A percentile compares a stretch with the other conserved stretches of the same genome.
Evolutionary conservation across 768 basidiomycete genomes (phyloP).

Genomic region (Austroboletus eburneus): DNA sequence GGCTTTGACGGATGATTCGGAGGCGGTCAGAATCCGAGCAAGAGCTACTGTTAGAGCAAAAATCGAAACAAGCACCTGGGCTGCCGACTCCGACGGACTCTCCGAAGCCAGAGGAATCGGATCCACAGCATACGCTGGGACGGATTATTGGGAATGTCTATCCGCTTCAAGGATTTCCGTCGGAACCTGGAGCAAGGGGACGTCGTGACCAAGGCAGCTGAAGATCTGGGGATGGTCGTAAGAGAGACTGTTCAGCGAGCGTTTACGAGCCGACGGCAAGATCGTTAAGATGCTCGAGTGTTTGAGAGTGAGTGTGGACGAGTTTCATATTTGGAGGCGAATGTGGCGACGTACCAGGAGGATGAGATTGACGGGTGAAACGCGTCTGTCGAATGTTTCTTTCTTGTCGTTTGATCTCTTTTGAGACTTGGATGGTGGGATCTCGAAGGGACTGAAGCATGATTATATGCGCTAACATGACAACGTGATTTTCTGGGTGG

Average conservation of each 20-base stretch:
- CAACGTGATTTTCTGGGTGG: constrained; percentile 57
- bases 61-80: constrained; percentile 12
- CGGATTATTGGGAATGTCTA: constrained; percentile 70
- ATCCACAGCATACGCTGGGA: constrained; percentile 57
- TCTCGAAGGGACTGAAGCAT: constrained; percentile 54
- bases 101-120: constrained; percentile 38
- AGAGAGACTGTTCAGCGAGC: constrained; percentile 64
- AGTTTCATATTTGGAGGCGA: too few species aligned
- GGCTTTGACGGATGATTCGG: constrained; percentile 36
- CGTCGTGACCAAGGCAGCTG: constrained; percentile 79
- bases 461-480: constrained; percentile 53
- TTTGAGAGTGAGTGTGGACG: constrained; percentile 48
- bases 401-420: too few species aligned
- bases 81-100: constrained; percentile 57
- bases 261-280: constrained; percentile 62
- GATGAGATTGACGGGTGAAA: too few species aligned
- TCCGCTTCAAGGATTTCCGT: constrained; percentile 75
- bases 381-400: too few species aligned
- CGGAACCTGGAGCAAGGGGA: constrained; percentile 69
- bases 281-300: constrained; percentile 72
- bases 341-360: too few species aligned
- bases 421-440: constrained; percentile 37
- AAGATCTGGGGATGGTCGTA: constrained; percentile 71
- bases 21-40: constrained; percentile 49
- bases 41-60: constrained; percentile 20